A percentile compares a stretch with the other conserved stretches of the same genome.
phyloP scores from a whole-genome alignment of 371 early-diverging fungal species.

The Lichtheimia ramosa region DNA sequence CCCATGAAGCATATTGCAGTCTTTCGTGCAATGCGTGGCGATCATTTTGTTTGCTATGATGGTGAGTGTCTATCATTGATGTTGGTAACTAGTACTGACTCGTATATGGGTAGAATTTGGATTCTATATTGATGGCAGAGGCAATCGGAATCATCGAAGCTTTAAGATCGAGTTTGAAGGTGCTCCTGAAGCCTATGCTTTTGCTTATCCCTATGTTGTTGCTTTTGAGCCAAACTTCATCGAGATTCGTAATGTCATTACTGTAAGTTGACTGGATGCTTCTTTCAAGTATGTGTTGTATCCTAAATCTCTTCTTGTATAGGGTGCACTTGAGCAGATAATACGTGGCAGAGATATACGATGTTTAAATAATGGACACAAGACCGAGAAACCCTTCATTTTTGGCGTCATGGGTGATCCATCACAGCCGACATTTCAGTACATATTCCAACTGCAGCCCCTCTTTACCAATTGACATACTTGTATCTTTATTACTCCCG shows the following conservation, averaged over 20 bases:
- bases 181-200: constrained; percentile 40
- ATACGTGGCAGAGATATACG: constrained; percentile 60
- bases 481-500: neutral
- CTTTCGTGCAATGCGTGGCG: constrained; percentile 32
- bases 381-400: constrained; percentile 38
- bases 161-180: constrained; percentile 54
- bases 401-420: constrained; percentile 44
- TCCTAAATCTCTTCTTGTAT: neutral
- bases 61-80: constrained; percentile 18
- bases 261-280: constrained; percentile 23
- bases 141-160: constrained; percentile 34
- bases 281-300: neutral
- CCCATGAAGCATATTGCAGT: constrained; percentile 39
- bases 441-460: constrained; percentile 27
- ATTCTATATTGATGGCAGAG: constrained; percentile 51
- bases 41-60: constrained; percentile 50
- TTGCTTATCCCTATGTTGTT: constrained; percentile 41
- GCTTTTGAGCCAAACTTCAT: constrained; percentile 48
- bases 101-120: constrained; percentile 33
- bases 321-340: constrained; percentile 66
- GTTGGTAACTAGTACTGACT: neutral
- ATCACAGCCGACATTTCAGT: constrained; percentile 22
- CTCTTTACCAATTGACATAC: neutral
- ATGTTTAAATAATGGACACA: constrained; percentile 52
- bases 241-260: constrained; percentile 43